phyloP scores from a whole-genome alignment of 148 eudicot species.

The Limonium bicolor region DNA sequence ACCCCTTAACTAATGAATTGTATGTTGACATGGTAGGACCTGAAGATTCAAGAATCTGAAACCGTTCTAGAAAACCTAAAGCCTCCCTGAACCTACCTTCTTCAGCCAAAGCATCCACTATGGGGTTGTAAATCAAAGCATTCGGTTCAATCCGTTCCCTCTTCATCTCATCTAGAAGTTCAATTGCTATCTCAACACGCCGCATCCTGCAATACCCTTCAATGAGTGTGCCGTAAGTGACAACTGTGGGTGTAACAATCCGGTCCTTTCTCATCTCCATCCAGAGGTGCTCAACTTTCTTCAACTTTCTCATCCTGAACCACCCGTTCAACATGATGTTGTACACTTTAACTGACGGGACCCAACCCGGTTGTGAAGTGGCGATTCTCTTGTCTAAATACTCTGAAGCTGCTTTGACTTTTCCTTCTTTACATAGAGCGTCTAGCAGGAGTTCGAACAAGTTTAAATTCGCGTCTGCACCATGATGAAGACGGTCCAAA shows the following conservation, averaged over 20 bases:
- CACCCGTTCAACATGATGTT: conserved; percentile 54
- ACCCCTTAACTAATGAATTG: conserved; percentile 63
- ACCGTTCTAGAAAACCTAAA: conserved; percentile 51
- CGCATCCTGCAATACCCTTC: conserved; percentile 55
- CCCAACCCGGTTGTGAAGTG: conserved; percentile 25
- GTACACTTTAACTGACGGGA: conserved; percentile 34
- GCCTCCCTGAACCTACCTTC: conserved; percentile 63
- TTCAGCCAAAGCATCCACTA: conserved; percentile 57
- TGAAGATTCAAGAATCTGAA: conserved; percentile 38
- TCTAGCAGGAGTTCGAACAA: conserved; percentile 43
- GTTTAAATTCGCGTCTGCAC: conserved; percentile 10
- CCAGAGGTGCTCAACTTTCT: conserved; percentile 32
- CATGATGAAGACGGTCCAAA: conserved; percentile 16
- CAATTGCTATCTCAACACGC: conserved; percentile 42
- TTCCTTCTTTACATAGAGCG: conserved; percentile 61
- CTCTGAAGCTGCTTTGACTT: conserved; percentile 39
- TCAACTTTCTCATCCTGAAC: conserved; percentile 32
- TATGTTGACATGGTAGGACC: conserved; percentile 58
- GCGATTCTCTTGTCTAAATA: conserved; percentile 24
- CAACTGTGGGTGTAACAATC: conserved; percentile 30
- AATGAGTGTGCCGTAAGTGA: conserved; percentile 50
- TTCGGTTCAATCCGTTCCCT: conserved; percentile 34
- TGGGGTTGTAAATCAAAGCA: conserved; percentile 37
- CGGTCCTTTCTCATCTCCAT: conserved; percentile 32
- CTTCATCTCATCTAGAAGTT: conserved; percentile 50